phyloP scores from a whole-genome alignment of 1,139 yeast species.

The Hyphopichia burtonii region DNA sequence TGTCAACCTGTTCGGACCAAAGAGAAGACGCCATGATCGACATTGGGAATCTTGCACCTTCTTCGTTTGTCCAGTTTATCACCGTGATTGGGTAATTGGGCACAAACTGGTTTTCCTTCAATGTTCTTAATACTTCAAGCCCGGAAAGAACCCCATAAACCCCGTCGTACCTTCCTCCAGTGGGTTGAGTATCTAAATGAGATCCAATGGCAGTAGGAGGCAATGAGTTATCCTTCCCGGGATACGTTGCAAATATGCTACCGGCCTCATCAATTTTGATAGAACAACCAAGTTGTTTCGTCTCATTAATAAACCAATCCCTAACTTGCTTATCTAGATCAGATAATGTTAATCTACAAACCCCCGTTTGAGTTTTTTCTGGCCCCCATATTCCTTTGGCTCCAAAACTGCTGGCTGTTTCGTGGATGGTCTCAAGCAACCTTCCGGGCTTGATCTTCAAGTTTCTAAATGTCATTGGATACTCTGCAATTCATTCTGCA shows the following conservation, averaged over 20 bases:
- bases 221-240: constrained; percentile 47
- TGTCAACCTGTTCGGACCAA: constrained; percentile 54
- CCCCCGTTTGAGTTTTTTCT: constrained; percentile 57
- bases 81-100: constrained; percentile 68
- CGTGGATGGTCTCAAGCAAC: constrained; percentile 56
- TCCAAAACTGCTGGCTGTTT: constrained; percentile 58
- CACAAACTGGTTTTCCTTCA: constrained; percentile 54
- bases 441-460: constrained; percentile 26
- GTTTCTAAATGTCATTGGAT: neutral
- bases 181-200: constrained; percentile 77
- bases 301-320: constrained; percentile 63
- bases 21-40: constrained; percentile 65
- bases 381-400: constrained; percentile 64
- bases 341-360: constrained; percentile 57
- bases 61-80: constrained; percentile 74
- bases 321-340: constrained; percentile 66
- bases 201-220: constrained; percentile 71
- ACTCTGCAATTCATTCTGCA: too few relatives aligned
- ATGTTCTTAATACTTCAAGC: constrained; percentile 61
- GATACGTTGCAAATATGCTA: constrained; percentile 62
- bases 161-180: constrained; percentile 76
- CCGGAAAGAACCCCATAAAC: constrained; percentile 68
- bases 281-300: constrained; percentile 53
- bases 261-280: constrained; percentile 64
- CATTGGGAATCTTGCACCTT: constrained; percentile 73